phyloP scores from a whole-genome alignment of 768 basidiomycete species.

The Hypsizygus marmoreus region DNA sequence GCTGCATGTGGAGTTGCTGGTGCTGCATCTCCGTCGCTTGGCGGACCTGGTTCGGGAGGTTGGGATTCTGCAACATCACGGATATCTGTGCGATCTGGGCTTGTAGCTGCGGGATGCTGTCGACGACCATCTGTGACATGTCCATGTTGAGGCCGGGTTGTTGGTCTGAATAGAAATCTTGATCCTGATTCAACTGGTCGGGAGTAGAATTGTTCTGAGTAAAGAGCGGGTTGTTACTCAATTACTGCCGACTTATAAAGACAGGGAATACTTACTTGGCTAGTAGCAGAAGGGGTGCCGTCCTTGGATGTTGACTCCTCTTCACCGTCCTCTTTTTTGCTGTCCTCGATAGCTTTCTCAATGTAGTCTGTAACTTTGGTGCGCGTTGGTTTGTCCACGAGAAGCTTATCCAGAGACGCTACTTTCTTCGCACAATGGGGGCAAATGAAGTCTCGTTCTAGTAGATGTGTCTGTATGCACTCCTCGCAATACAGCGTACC shows the following conservation, averaged over 20 bases:
- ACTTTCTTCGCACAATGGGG: constrained; percentile 89
- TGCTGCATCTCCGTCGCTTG: constrained; percentile 84
- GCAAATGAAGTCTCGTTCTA: constrained; percentile 95
- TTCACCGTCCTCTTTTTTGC: constrained; percentile 62
- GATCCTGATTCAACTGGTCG: constrained; percentile 36
- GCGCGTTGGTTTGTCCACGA: constrained; percentile 78
- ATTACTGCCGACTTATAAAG: too few relatives aligned
- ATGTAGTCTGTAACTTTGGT: constrained; percentile 82
- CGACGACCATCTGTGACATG: constrained; percentile 69
- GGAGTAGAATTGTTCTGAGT: constrained; percentile 16
- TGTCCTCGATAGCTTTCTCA: constrained; percentile 77
- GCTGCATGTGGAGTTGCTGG: constrained; percentile 76
- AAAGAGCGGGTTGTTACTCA: constrained; percentile 5
- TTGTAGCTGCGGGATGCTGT: constrained; percentile 80
- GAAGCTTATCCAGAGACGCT: constrained; percentile 83
- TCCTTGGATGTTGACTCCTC: constrained; percentile 37
- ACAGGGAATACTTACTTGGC: constrained; percentile 35
- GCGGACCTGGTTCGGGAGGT: constrained; percentile 69
- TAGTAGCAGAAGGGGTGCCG: constrained; percentile 22
- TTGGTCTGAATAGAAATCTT: constrained; percentile 74
- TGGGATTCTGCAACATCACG: constrained; percentile 77
- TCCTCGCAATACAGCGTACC: constrained; percentile 92
- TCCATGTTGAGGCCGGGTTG: constrained; percentile 68
- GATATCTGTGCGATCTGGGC: constrained; percentile 83
- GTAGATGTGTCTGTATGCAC: constrained; percentile 91